Conservation (phyloP, 78 protist genomes). For the Planoprotostelium fungivorum region DNA sequence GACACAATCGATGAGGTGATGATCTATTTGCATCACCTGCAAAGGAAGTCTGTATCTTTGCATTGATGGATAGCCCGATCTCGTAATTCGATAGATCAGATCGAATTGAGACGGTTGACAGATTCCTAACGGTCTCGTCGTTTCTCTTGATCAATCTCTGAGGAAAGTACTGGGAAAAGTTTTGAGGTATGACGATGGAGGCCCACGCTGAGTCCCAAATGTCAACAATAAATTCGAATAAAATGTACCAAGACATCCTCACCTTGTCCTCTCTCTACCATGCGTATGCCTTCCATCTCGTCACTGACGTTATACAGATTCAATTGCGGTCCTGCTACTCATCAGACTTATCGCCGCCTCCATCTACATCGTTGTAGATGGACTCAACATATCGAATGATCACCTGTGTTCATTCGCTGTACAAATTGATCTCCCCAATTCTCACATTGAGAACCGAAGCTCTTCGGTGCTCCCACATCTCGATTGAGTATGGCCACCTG, state of each 20-base stretch:
- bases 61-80: constrained; percentile 8
- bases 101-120: neutral
- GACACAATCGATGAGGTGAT: neutral
- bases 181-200: neutral
- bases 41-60: constrained; percentile 6
- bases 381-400: no score
- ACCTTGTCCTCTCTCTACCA: neutral
- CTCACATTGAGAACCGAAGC: neutral
- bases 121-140: neutral
- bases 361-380: neutral
- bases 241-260: neutral
- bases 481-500: neutral
- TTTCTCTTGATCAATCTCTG: neutral
- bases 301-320: no score
- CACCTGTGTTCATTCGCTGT: neutral
- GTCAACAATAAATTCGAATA: neutral
- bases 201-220: constrained; percentile 15
- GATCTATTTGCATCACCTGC: neutral
- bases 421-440: neutral
- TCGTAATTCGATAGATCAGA: constrained; percentile 35
- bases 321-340: neutral
- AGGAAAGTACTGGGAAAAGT: constrained; percentile 1
- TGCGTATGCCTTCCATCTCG: neutral
- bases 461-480: neutral
- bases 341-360: neutral